Conservation (phyloP, 148 eudicot genomes). For the Polygonum maritimum region DNA sequence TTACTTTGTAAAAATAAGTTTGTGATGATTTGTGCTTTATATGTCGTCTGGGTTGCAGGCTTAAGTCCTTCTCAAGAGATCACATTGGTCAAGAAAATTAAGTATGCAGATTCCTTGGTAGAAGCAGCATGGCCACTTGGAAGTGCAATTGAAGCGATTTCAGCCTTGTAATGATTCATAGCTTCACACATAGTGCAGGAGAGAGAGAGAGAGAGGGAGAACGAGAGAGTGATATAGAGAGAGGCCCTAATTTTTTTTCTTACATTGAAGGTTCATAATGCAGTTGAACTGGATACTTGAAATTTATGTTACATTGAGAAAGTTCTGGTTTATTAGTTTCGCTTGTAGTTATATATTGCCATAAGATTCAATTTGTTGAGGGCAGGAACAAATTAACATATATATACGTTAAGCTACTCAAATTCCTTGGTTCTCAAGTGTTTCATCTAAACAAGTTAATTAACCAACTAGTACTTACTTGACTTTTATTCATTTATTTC, state of each 20-base stretch:
- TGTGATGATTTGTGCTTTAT: not conserved
- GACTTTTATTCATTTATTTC: too few relatives aligned
- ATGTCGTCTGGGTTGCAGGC: slow-evolving; percentile 31
- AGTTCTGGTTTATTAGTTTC: not conserved
- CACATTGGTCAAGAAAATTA: slow-evolving; percentile 67
- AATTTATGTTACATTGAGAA: slow-evolving; percentile 1
- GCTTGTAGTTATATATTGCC: slow-evolving; percentile 8
- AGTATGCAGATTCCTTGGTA: slow-evolving; percentile 48
- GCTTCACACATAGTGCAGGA: not conserved
- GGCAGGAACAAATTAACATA: not conserved
- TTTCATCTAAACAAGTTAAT: too few relatives aligned
- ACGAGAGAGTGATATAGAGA: not conserved
- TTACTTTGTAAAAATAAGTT: not conserved
- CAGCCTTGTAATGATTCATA: slow-evolving; percentile 28
- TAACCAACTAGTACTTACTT: too few relatives aligned
- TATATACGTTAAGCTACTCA: too few relatives aligned
- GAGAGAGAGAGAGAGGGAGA: not conserved
- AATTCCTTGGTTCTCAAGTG: too few relatives aligned
- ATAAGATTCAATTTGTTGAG: slow-evolving; percentile 5
- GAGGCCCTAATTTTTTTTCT: not conserved
- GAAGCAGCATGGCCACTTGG: slow-evolving; percentile 96
- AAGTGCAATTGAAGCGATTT: slow-evolving; percentile 73
- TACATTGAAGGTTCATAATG: not conserved
- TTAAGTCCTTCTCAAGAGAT: slow-evolving; percentile 55
- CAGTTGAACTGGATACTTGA: not conserved